These are phyloP conservation scores for Ophiostoma himal-ulmi DNA, from an alignment of 2,329 filamentous ascomycete species.

Conservation along the genomic window DNA sequence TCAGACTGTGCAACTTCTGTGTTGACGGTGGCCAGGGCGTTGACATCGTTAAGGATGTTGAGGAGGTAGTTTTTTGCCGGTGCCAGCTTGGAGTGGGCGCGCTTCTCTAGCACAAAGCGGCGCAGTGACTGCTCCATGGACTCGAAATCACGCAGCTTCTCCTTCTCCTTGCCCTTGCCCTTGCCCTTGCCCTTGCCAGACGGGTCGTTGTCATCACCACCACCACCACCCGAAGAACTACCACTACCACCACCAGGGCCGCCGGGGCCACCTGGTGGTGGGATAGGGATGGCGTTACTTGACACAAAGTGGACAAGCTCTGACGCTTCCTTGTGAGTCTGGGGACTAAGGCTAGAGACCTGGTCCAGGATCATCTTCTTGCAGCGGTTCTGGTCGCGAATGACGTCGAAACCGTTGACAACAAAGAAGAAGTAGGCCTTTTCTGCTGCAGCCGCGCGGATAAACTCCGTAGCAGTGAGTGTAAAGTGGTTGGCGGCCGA, in stretches of 20 bases:
- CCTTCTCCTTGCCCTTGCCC: constrained; percentile 81
- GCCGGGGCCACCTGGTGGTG: constrained; percentile 50
- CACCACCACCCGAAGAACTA: constrained; percentile 48
- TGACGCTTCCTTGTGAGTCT: constrained; percentile 83
- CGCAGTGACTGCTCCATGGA: constrained; percentile 81
- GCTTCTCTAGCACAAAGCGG: constrained; percentile 91
- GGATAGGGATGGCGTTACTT: constrained; percentile 84
- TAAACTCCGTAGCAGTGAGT: constrained; percentile 94
- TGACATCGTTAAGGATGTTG: constrained; percentile 84
- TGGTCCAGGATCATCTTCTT: constrained; percentile 91
- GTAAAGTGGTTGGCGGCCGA: constrained; percentile 98
- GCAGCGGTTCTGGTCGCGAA: constrained; percentile 84
- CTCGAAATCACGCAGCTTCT: constrained; percentile 85
- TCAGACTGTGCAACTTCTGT: constrained; percentile 79
- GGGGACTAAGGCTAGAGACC: constrained; percentile 77
- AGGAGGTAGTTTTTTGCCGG: constrained; percentile 92
- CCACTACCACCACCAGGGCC: constrained; percentile 51
- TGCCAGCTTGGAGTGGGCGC: constrained; percentile 88
- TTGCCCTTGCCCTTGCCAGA: constrained; percentile 81
- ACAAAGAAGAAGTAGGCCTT: constrained; percentile 99
- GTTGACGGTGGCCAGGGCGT: constrained; percentile 79
- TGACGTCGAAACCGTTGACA: constrained; percentile 93
- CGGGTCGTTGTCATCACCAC: constrained; percentile 52
- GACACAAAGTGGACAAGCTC: constrained; percentile 98
- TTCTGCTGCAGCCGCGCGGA: constrained; percentile 88